phyloP scores from a whole-genome alignment of 148 eudicot genomes.

The Silene uniflora region DNA sequence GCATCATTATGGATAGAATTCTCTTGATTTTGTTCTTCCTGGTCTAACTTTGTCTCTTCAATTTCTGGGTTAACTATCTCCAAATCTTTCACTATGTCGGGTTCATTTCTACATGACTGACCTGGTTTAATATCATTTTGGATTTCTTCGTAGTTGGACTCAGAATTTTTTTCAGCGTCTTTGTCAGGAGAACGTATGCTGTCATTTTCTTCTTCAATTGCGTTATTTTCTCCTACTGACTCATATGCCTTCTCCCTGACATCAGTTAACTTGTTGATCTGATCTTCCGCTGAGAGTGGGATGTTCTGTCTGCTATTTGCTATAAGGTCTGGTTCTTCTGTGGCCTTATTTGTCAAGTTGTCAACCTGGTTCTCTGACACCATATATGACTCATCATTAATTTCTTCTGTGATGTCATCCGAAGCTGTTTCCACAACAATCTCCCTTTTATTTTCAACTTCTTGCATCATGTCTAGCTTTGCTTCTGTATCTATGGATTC shows the following conservation, averaged over 20 bases:
- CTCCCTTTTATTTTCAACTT: slow-evolving; percentile 6
- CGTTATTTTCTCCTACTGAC: not conserved
- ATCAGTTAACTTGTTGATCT: not conserved
- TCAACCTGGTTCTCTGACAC: no score
- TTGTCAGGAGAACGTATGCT: not conserved
- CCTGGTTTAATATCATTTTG: not conserved
- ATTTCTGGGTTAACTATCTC: not conserved
- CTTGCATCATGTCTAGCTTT: not conserved
- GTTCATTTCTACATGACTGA: not conserved
- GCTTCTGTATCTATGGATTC: not conserved
- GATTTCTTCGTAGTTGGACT: not conserved
- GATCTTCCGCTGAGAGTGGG: slow-evolving; percentile 2
- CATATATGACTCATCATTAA: not conserved
- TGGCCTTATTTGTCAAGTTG: not conserved
- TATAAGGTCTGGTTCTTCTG: slow-evolving; percentile 13
- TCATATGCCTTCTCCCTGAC: not conserved
- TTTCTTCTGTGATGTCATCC: not conserved
- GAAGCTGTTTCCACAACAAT: not conserved
- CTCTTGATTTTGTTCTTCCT: not conserved
- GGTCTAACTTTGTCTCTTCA: not conserved
- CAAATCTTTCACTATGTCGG: slow-evolving; percentile 3
- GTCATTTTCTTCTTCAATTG: not conserved
- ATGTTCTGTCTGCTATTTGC: not conserved
- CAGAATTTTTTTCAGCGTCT: not conserved
- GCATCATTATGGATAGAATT: not conserved